Evolutionary conservation across 805 yeast genomes (phyloP).

Genomic region (Cyberlindnera euphorbiiphila): DNA sequence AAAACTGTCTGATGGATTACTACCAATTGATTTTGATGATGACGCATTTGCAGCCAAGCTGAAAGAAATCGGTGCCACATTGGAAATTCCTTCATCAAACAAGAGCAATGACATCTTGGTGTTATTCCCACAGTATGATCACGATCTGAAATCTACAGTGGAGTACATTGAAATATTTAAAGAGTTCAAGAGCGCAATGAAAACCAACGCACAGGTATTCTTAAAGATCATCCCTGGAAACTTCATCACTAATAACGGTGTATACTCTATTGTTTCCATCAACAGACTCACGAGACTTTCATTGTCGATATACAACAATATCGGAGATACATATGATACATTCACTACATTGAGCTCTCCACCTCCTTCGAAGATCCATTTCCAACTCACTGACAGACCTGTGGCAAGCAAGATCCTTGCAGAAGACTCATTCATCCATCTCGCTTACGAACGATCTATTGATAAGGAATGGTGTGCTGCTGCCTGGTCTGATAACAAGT

Average conservation of each 20-base stretch:
- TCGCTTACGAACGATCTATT: slow-evolving; percentile 78
- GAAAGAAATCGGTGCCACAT: too few relatives aligned
- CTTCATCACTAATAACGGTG: slow-evolving; percentile 34
- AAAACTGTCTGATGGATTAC: slow-evolving; percentile 10
- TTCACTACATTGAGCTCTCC: slow-evolving; percentile 39
- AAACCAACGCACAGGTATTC: background rate
- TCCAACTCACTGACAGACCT: slow-evolving; percentile 38
- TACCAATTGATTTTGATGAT: slow-evolving; percentile 5
- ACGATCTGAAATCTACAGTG: slow-evolving; percentile 39
- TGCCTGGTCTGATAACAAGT: slow-evolving; percentile 87
- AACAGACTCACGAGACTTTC: slow-evolving; percentile 42
- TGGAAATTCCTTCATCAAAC: background rate
- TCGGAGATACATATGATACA: slow-evolving; percentile 38
- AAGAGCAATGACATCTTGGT: slow-evolving; percentile 24
- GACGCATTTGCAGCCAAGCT: slow-evolving; percentile 3
- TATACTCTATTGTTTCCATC: slow-evolving; percentile 30
- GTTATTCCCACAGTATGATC: slow-evolving; percentile 17
- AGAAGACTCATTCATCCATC: slow-evolving; percentile 78
- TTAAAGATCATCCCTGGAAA: slow-evolving; percentile 42
- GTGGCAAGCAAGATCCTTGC: slow-evolving; percentile 36
- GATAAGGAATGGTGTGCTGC: slow-evolving; percentile 84
- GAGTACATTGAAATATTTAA: slow-evolving; percentile 45
- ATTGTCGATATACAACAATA: slow-evolving; percentile 52
- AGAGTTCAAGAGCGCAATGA: slow-evolving; percentile 35
- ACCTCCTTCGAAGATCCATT: slow-evolving; percentile 40